Conservation (phyloP, 2,329 filamentous ascomycete genomes). For the Colletotrichum limetticola region DNA sequence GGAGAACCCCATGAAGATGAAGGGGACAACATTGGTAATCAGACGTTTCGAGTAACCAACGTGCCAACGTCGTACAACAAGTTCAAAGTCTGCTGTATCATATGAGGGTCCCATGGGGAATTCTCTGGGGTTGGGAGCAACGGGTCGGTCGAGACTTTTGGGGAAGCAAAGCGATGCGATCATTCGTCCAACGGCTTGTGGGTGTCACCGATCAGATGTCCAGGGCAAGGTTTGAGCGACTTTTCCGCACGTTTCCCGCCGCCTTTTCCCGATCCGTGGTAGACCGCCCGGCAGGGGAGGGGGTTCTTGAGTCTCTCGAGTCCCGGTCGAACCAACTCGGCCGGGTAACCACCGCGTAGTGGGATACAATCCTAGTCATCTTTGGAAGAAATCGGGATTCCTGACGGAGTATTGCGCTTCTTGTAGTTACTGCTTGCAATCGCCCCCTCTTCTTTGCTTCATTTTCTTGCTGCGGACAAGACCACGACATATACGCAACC, state of each 20-base stretch:
- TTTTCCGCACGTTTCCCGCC: constrained; percentile 28
- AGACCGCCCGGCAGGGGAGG: constrained; percentile 3
- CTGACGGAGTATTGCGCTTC: background rate
- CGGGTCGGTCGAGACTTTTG: constrained; percentile 32
- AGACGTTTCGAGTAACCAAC: constrained; percentile 17
- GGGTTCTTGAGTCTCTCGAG: background rate
- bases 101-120: constrained; percentile 31
- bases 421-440: background rate
- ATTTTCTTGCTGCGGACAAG: background rate
- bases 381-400: background rate
- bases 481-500: background rate
- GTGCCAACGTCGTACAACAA: background rate
- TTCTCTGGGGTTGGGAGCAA: constrained; percentile 10
- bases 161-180: constrained; percentile 20
- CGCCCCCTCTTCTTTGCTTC: background rate
- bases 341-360: constrained; percentile 25
- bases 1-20: constrained; percentile 8
- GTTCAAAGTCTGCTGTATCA: background rate
- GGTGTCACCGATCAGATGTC: background rate
- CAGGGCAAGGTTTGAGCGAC: background rate
- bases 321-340: constrained; percentile 9
- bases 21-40: constrained; percentile 1
- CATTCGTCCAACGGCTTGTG: constrained; percentile 27
- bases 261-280: constrained; percentile 18
- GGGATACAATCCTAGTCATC: constrained; percentile 8